Conservation (phyloP, 306 rosid species). For the Sesbania bispinosa region DNA sequence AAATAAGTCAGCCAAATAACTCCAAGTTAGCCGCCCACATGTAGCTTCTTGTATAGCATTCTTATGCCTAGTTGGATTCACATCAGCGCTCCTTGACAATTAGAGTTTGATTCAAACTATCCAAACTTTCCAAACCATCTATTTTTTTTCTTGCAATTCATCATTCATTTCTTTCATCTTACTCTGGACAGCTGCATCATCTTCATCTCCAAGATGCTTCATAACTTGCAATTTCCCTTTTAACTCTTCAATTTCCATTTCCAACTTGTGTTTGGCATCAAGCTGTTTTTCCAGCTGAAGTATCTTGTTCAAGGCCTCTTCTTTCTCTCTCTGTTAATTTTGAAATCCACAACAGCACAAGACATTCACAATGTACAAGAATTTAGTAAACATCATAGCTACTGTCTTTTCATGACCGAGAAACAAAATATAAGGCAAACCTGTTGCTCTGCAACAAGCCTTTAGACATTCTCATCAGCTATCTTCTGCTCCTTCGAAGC, state of each 20-base stretch:
- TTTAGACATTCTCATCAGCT: conserved; percentile 73
- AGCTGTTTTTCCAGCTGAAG: conserved; percentile 80
- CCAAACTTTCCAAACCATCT: conserved; percentile 54
- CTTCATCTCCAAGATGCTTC: conserved; percentile 93
- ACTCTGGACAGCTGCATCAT: conserved; percentile 73
- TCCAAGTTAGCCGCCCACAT: too few relatives aligned
- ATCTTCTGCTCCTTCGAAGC: conserved; percentile 85
- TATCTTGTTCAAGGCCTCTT: conserved; percentile 76
- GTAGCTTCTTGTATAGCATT: too few relatives aligned
- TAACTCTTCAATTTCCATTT: conserved; percentile 91
- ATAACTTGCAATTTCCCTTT: conserved; percentile 90
- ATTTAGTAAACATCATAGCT: neutral
- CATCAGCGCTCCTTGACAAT: conserved; percentile 76
- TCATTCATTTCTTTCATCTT: conserved; percentile 79
- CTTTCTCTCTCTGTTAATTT: conserved; percentile 73
- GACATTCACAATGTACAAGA: conserved; percentile 4
- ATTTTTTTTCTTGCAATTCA: conserved; percentile 49
- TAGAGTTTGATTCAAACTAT: conserved; percentile 52
- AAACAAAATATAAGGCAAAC: conserved; percentile 34
- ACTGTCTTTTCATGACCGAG: conserved; percentile 10
- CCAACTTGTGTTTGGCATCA: conserved; percentile 87
- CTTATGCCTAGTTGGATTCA: too few relatives aligned
- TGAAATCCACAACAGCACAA: conserved; percentile 21
- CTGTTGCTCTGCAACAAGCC: conserved; percentile 90
- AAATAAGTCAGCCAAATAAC: too few relatives aligned